Percentiles rank a stretch among this genome's conserved stretches.
Evolutionary conservation across 306 rosid genomes (phyloP).

Genomic region (Arachis hypogaea): DNA sequence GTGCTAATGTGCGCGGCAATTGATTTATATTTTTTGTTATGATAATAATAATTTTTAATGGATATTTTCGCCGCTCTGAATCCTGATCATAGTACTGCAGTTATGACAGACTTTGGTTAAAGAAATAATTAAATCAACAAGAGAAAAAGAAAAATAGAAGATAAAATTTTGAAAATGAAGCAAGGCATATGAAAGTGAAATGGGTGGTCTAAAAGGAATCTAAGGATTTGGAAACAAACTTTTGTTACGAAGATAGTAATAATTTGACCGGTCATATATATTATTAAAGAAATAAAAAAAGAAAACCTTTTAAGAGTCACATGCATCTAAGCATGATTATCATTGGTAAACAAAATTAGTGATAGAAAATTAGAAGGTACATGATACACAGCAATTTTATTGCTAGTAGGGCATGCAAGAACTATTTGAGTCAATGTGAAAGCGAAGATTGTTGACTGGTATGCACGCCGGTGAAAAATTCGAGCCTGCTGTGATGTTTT

Average conservation of each 20-base stretch:
- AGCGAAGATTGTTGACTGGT: constrained; percentile 19
- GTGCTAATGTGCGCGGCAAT: constrained; percentile 66
- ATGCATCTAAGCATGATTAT: constrained; percentile 40
- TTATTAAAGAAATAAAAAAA: constrained; percentile 6
- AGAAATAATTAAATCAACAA: constrained; percentile 10
- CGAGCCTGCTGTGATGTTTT: constrained; percentile 29
- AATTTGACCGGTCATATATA: constrained; percentile 50
- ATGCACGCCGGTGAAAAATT: constrained; percentile 15
- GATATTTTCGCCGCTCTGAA: constrained; percentile 32
- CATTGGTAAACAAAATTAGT: constrained; percentile 40
- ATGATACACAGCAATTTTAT: not conserved
- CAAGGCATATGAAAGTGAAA: constrained; percentile 10
- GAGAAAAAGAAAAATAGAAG: not conserved
- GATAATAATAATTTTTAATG: constrained; percentile 12
- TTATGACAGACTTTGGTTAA: constrained; percentile 13
- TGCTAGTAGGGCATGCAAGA: constrained; percentile 1
- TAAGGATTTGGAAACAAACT: constrained; percentile 46
- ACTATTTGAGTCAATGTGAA: constrained; percentile 34
- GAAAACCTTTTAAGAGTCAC: constrained; percentile 32
- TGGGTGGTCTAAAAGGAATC: constrained; percentile 47
- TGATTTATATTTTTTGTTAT: constrained; percentile 26
- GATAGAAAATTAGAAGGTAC: constrained; percentile 13
- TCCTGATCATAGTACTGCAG: constrained; percentile 25
- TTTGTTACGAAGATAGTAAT: constrained; percentile 32
- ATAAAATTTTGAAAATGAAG: not conserved